Conservation (phyloP, 768 basidiomycete species). For the Tricholoma bakamatsutake region DNA sequence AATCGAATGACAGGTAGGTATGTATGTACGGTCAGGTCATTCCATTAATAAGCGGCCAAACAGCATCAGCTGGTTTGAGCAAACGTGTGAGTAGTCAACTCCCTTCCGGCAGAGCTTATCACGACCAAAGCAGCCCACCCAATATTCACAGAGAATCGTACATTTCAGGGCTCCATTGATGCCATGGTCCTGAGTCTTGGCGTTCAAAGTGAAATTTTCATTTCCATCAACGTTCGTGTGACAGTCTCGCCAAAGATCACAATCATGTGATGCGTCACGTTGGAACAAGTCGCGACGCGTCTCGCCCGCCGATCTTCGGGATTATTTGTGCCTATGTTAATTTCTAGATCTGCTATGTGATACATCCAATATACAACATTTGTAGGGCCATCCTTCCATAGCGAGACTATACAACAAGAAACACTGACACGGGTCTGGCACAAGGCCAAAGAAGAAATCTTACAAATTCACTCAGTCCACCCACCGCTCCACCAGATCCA, state of each 20-base stretch:
- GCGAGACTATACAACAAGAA: background rate
- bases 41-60: no score
- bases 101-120: no score
- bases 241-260: slow-evolving; percentile 17
- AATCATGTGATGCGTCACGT: slow-evolving; percentile 18
- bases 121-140: no score
- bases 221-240: background rate
- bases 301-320: background rate
- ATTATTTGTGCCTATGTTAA: background rate
- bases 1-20: no score
- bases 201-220: no score
- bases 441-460: background rate
- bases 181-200: no score
- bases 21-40: no score
- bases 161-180: no score
- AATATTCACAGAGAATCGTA: no score
- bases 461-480: slow-evolving; percentile 7
- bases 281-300: slow-evolving; percentile 8
- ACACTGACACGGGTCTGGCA: background rate
- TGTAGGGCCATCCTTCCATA: background rate
- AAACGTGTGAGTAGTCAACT: no score
- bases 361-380: slow-evolving; percentile 6
- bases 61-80: no score
- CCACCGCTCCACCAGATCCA: background rate
- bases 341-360: background rate